Percentiles rank a stretch among this genome's conserved stretches.
These are phyloP conservation scores for Colletotrichum paranaense DNA, from an alignment of 2,329 filamentous ascomycete genomes.

Conservation along the genomic window DNA sequence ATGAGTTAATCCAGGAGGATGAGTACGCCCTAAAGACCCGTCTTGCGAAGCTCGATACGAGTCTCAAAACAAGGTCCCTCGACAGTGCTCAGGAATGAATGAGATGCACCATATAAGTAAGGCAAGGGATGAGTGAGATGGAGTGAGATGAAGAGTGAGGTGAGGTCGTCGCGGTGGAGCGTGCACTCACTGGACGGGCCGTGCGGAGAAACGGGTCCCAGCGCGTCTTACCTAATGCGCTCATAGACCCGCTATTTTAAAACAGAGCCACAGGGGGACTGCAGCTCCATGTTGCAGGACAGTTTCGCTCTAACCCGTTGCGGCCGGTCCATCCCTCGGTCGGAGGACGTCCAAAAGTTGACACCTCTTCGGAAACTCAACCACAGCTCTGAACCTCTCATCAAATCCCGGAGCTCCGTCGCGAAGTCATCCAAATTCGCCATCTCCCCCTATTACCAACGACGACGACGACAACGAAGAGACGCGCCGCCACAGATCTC, in stretches of 20 bases:
- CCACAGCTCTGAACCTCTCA: slow-evolving; percentile 7
- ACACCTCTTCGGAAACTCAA: slow-evolving; percentile 31
- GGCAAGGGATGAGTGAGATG: background rate
- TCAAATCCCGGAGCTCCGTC: slow-evolving; percentile 10
- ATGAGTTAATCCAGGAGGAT: too few relatives aligned
- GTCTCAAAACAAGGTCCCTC: too few relatives aligned
- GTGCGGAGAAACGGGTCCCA: slow-evolving; percentile 11
- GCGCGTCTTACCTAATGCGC: slow-evolving; percentile 15
- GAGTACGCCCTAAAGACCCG: too few relatives aligned
- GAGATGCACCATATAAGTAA: background rate
- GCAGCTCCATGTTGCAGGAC: slow-evolving; percentile 24
- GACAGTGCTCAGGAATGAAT: background rate
- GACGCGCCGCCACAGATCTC: background rate
- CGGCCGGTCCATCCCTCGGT: slow-evolving; percentile 11
- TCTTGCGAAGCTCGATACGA: too few relatives aligned
- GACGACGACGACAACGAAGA: background rate
- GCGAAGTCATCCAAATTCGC: background rate
- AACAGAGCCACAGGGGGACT: slow-evolving; percentile 20
- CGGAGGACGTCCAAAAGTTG: slow-evolving; percentile 30
- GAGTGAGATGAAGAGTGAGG: background rate
- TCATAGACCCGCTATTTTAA: background rate
- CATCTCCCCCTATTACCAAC: too few relatives aligned
- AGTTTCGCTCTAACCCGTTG: slow-evolving; percentile 34
- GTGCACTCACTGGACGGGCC: background rate
- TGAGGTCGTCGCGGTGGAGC: slow-evolving; percentile 1